These are phyloP conservation scores for Nicotiana tabacum DNA, from an alignment of 257 asterid species.

Conservation along the genomic window DNA sequence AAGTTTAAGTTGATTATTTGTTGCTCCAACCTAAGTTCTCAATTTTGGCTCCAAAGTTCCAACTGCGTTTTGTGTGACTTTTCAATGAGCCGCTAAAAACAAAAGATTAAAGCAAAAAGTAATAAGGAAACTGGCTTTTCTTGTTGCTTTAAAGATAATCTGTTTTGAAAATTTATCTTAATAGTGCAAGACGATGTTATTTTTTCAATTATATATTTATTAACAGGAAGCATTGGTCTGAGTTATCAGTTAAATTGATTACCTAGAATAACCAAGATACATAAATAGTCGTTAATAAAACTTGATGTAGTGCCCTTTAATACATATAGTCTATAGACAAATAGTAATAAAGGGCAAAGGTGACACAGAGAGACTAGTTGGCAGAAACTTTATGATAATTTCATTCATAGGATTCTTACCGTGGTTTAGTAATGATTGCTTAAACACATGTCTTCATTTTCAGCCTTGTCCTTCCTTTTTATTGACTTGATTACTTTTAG, in stretches of 20 bases:
- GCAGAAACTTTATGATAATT: neutral
- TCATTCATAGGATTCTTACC: slow-evolving; percentile 2
- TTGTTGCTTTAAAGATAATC: neutral
- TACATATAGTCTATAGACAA: neutral
- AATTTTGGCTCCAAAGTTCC: slow-evolving; percentile 4
- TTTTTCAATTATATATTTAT: neutral
- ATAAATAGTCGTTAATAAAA: neutral
- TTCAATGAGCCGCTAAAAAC: neutral
- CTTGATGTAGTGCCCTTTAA: neutral
- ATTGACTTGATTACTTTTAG: neutral
- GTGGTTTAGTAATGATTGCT: neutral
- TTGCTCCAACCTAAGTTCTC: neutral
- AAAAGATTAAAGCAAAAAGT: slow-evolving; percentile 4
- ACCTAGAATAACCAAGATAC: neutral
- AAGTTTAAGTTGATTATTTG: too few relatives aligned
- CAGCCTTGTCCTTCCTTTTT: neutral
- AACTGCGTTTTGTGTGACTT: neutral
- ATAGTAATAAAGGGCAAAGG: neutral
- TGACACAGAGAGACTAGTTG: too few relatives aligned
- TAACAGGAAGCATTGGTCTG: neutral
- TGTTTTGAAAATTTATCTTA: neutral
- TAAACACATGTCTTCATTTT: slow-evolving; percentile 12
- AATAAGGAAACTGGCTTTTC: neutral
- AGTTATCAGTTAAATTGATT: neutral
- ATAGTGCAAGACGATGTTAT: neutral